phyloP scores from a whole-genome alignment of 306 rosid species.

The Lithocarpus polystachyus region DNA sequence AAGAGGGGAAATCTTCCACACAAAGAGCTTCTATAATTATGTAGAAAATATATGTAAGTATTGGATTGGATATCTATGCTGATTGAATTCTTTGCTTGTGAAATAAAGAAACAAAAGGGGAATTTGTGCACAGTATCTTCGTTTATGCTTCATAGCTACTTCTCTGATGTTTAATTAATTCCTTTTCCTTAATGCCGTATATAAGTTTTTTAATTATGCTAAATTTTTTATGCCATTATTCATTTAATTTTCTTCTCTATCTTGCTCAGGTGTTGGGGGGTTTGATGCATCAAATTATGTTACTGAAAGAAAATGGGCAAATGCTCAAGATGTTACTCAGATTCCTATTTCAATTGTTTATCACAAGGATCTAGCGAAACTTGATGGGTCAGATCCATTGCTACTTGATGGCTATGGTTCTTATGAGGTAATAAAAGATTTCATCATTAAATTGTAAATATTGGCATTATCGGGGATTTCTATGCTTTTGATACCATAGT shows the following conservation, averaged over 20 bases:
- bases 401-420: conserved; percentile 96
- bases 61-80: background rate
- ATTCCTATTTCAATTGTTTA: conserved; percentile 88
- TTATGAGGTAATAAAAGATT: conserved; percentile 65
- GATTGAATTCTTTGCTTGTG: background rate
- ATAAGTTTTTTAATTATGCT: background rate
- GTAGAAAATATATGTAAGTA: too few species aligned
- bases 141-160: too few species aligned
- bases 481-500: conserved; percentile 16
- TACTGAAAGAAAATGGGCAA: conserved; percentile 90
- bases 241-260: background rate
- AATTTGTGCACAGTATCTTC: too few species aligned
- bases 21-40: too few species aligned
- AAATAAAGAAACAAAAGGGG: background rate
- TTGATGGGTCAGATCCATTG: conserved; percentile 88
- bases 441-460: conserved; percentile 8
- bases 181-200: too few species aligned
- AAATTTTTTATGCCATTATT: conserved; percentile 8
- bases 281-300: conserved; percentile 63
- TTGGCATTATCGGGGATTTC: conserved; percentile 12
- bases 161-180: too few species aligned
- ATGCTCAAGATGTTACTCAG: conserved; percentile 68
- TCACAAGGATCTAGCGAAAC: conserved; percentile 69
- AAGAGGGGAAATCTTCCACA: too few species aligned
- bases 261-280: conserved; percentile 75